These are phyloP conservation scores for Colletotrichum euphorbiae DNA, from an alignment of 2,329 filamentous ascomycete species.

Conservation along the genomic window DNA sequence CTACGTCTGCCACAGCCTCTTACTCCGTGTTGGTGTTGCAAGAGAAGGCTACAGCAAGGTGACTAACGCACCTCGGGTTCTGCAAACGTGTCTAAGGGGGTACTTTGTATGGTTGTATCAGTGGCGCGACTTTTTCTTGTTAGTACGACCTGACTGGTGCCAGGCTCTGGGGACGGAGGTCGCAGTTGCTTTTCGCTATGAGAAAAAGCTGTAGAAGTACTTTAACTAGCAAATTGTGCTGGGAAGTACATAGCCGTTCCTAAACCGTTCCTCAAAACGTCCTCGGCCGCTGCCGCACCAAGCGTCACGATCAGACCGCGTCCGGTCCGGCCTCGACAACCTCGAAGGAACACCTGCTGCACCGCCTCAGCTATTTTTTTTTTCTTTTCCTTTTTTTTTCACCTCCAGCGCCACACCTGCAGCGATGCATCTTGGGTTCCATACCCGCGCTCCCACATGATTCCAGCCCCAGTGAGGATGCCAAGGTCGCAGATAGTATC, in stretches of 20 bases:
- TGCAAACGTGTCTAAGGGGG: background rate
- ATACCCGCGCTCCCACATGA: no score
- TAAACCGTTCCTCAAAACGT: background rate
- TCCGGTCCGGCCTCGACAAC: background rate
- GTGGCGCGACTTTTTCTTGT: conserved; percentile 1
- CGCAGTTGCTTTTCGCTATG: conserved; percentile 3
- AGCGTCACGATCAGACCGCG: conserved; percentile 22
- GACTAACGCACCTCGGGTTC: conserved; percentile 33
- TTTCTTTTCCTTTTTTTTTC: no score
- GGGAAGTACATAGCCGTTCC: background rate
- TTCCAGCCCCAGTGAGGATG: no score
- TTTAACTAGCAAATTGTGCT: background rate
- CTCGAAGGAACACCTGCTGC: background rate
- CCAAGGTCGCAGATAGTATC: no score
- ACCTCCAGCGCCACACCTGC: conserved; percentile 4
- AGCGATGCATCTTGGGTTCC: no score
- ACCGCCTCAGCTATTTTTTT: conserved; percentile 2
- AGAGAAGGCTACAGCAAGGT: conserved; percentile 25
- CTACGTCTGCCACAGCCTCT: conserved; percentile 35
- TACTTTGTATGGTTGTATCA: no score
- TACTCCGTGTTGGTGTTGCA: conserved; percentile 37
- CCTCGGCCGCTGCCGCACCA: background rate
- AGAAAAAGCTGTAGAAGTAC: conserved; percentile 4
- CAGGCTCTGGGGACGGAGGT: conserved; percentile 5
- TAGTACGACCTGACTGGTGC: conserved; percentile 24